These are phyloP conservation scores for Grosmannia serpens DNA, from an alignment of 2,329 filamentous ascomycete species.

Conservation along the genomic window DNA sequence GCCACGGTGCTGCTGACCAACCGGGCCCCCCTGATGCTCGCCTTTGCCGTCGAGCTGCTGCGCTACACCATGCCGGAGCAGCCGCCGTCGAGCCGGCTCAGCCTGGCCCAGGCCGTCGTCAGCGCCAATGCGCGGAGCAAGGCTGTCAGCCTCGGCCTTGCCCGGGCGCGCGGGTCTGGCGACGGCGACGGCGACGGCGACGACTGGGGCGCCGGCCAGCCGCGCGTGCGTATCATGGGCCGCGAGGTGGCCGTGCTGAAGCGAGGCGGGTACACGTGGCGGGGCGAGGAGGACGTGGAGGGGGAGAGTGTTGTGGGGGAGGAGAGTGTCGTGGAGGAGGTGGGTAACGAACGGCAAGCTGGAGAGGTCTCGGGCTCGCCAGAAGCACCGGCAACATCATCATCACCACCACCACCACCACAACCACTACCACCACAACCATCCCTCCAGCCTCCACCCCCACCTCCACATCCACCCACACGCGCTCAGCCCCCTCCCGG, in stretches of 20 bases:
- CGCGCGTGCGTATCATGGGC: constrained; percentile 59
- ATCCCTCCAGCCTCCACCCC: constrained; percentile 7
- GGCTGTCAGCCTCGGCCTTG: constrained; percentile 62
- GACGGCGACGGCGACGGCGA: constrained; percentile 63
- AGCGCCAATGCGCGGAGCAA: constrained; percentile 70
- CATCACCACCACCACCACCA: neutral
- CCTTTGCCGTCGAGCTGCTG: constrained; percentile 63
- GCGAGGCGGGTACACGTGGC: constrained; percentile 60
- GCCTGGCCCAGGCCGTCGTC: constrained; percentile 72
- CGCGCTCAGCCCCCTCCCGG: constrained; percentile 3
- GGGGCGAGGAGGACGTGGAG: constrained; percentile 24
- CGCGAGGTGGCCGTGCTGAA: constrained; percentile 66
- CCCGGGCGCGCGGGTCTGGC: constrained; percentile 54
- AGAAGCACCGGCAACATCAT: neutral
- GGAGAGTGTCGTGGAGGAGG: constrained; percentile 1
- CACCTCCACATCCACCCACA: constrained; percentile 3
- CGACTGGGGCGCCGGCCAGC: constrained; percentile 65
- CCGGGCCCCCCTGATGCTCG: constrained; percentile 69
- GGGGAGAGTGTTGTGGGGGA: constrained; percentile 7
- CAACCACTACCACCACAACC: constrained; percentile 1
- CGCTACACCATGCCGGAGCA: constrained; percentile 79
- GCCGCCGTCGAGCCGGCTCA: constrained; percentile 71
- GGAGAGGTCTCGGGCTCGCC: neutral
- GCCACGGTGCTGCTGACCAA: constrained; percentile 53
- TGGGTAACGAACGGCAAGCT: constrained; percentile 1